Conservation (phyloP, 345 rosid species). For the Syzygium oleosum region DNA sequence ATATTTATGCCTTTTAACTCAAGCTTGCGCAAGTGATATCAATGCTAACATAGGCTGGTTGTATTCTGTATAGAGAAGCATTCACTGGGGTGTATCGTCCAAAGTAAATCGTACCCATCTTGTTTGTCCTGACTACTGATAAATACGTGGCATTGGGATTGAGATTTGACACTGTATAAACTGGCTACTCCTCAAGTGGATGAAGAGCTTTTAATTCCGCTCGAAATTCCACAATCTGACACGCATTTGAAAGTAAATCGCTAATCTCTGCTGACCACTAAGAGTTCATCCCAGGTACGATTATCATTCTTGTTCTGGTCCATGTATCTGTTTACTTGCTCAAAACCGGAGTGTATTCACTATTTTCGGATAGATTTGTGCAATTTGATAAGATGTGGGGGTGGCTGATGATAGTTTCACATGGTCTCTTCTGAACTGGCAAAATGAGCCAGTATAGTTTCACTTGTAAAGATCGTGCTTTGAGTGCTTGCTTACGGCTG, state of each 20-base stretch:
- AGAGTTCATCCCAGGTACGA: background rate
- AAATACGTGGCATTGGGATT: background rate
- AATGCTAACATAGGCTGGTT: constrained; percentile 39
- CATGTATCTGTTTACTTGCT: background rate
- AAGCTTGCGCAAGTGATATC: constrained; percentile 1
- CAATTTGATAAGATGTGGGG: background rate
- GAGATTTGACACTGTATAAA: background rate
- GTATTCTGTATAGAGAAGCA: constrained; percentile 12
- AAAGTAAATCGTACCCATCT: background rate
- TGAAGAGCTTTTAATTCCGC: background rate
- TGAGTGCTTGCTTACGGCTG: background rate
- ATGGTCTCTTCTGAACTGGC: background rate
- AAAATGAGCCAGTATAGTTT: background rate
- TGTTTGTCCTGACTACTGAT: background rate
- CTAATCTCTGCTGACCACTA: background rate
- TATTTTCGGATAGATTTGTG: background rate
- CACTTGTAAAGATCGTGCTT: background rate
- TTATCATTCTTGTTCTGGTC: background rate
- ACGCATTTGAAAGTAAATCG: background rate
- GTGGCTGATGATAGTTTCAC: background rate
- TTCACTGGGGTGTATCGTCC: background rate
- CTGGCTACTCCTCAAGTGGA: background rate
- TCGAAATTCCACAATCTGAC: background rate
- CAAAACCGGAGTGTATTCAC: background rate
- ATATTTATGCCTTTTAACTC: background rate